Base-by-base conservation (phyloP, 78 protist genomes). In the Emiliania huxleyi region DNA sequence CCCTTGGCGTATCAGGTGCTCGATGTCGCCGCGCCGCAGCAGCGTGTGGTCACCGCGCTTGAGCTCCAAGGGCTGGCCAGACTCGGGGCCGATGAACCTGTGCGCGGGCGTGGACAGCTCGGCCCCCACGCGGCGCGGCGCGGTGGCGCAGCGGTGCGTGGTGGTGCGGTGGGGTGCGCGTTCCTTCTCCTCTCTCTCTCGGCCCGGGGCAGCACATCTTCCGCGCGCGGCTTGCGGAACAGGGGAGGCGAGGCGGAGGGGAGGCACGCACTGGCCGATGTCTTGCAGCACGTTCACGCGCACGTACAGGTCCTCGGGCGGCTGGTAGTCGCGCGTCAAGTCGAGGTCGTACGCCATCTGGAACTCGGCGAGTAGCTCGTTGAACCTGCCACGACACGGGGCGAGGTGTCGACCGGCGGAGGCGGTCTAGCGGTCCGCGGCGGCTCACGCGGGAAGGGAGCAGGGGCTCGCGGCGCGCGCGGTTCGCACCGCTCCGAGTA, bases 21-120 rank as follows among this genome's bases (percentile, higher is more conserved):
- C 91, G 44, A 87, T 56, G 49, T 87, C 91, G 35, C 73, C 42
- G n/a, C 91, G 91, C 15, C 91, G 77, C 52, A 87, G 52, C 26
- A 22, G 12, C 37, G 33, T 18, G 73, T 19, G 48, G 49, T 87
- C 73, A 0, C 43, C 44, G 0, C 38, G 23, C 19, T 56, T 37
- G 81, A 56, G 91, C 29, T 49, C 44, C 8, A 87, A 0, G 35
- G 26, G 38, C 52, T 3, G 62, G 23, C 35, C 79, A 0, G 40
- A 25, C 12, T 35, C 79, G 29, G 40, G 55, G 3, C 73, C 71
- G 19, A 44, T 12, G 79, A 87, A 62, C 75, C 75, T 62, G 11
- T 19, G 8, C 29, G 62, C 62, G 62, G 29, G 62, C 29, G n/a
- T n/a, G n/a, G n/a, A n/a, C n/a, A n/a, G n/a, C n/a, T n/a, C n/a